These are phyloP conservation scores for Furcasterigmium sp. DNA, from an alignment of 2,329 filamentous ascomycete genomes.

Conservation along the genomic window DNA sequence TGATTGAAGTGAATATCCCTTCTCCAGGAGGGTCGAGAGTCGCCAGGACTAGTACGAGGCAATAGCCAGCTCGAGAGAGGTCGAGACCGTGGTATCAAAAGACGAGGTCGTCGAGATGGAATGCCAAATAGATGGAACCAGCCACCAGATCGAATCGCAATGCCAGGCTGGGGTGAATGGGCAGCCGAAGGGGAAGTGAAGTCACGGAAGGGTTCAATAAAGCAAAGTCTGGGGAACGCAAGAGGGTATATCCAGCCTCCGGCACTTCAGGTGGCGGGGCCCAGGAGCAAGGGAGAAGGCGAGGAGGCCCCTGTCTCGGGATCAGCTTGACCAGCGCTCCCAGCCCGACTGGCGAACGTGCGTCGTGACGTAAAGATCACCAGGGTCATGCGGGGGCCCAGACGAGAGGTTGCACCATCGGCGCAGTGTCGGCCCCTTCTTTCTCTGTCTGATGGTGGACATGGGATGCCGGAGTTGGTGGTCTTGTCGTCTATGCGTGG, in stretches of 20 bases:
- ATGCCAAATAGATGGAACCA: neutral
- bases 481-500: too few species aligned
- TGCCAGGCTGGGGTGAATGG: neutral
- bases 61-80: too few species aligned
- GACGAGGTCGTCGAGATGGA: neutral
- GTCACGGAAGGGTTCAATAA: neutral
- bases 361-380: neutral
- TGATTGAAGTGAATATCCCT: too few species aligned
- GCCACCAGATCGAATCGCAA: neutral
- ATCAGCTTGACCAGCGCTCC: neutral
- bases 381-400: neutral
- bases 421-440: neutral
- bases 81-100: too few species aligned
- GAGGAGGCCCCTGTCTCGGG: neutral
- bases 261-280: neutral
- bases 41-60: too few species aligned
- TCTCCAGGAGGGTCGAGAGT: too few species aligned
- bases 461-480: too few species aligned
- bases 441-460: too few species aligned
- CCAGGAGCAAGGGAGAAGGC: neutral
- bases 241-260: conserved; percentile 1
- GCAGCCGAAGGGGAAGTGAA: neutral
- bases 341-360: neutral
- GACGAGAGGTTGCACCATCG: neutral
- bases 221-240: neutral